phyloP scores from a whole-genome alignment of 2,329 filamentous ascomycete species.

The Xylariaceae sp. region DNA sequence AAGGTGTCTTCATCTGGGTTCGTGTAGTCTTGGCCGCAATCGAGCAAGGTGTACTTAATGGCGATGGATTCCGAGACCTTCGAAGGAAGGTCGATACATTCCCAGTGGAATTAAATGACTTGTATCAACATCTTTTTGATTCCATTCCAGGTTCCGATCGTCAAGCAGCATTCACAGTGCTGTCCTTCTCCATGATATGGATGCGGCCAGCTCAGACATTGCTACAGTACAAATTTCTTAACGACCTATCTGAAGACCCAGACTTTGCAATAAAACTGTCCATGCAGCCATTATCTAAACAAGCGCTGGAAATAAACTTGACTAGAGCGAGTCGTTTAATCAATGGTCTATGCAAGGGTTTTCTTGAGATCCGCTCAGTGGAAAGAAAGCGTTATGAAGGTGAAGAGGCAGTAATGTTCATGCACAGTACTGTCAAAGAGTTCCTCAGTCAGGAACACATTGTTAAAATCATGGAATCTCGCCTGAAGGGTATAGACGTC shows the following conservation, averaged over 20 bases:
- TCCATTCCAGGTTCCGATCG: constrained; percentile 13
- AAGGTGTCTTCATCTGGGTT: constrained; percentile 23
- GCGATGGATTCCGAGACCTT: constrained; percentile 13
- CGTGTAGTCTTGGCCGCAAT: constrained; percentile 14
- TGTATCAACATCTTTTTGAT: constrained; percentile 20
- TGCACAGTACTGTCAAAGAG: constrained; percentile 17
- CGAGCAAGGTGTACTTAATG: constrained; percentile 21
- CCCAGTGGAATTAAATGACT: constrained; percentile 17
- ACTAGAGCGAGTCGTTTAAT: constrained; percentile 8
- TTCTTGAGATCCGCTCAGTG: constrained; percentile 8
- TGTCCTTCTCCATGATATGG: not conserved
- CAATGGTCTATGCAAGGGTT: constrained; percentile 21
- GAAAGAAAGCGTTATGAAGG: not conserved
- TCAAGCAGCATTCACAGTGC: constrained; percentile 8
- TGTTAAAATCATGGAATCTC: not conserved
- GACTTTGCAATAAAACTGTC: constrained; percentile 8
- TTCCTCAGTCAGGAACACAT: constrained; percentile 7
- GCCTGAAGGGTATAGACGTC: constrained; percentile 1
- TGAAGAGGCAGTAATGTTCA: constrained; percentile 12
- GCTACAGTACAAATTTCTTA: constrained; percentile 14
- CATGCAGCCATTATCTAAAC: not conserved
- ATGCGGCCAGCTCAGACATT: not conserved
- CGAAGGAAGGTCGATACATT: constrained; percentile 10
- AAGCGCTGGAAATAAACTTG: not conserved
- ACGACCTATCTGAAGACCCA: constrained; percentile 7